Base-by-base conservation (phyloP, 176 grass and related monocot species). In the Tillandsia fasciculata region DNA sequence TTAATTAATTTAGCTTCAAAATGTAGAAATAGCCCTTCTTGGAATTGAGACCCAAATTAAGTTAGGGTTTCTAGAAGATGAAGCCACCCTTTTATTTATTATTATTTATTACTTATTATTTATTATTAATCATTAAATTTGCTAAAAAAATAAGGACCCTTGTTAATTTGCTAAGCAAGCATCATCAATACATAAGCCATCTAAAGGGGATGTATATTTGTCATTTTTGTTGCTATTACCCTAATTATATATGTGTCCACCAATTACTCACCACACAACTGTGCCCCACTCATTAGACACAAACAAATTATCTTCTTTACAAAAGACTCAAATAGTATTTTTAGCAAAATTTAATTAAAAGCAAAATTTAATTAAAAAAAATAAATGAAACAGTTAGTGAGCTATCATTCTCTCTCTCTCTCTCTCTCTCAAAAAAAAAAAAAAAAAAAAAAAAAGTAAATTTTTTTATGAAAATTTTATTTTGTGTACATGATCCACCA, bases 211-310 rank as follows among this genome's bases (percentile, higher is more conserved):
- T 17, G 54, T 18, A 18, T 22, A 26, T 27, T 84, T 24, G 1
- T 75, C 77, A n/a, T 23, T 80, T 72, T 78, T 66, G 0, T 26
- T 51, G 74, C 74, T 78, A 12, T 26, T 61, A 33, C 11, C 57
- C 12, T 56, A 52, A 78, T 70, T 78, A 65, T n/a, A n/a, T n/a
- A n/a, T 69, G 66, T 70, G 64, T n/a, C 26, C 71, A 82, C 75
- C 52, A 18, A 70, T 58, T 26, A 0, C 1, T 24, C 47, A 14
- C 52, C 1, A 22, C 79, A 27, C 77, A 58, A 58, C 2, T 3
- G 11, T 13, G 53, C 10, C 54, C 54, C 12, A 15, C 54, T 18
- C 14, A 5, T 17, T 17, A 59, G 1, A 6, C 33, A 7, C 33
- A 42, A 4, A 42, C 4, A 42, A 42, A 6, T 20, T 20, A 42